These are phyloP conservation scores for Septoria petroselini DNA, from an alignment of 2,329 filamentous ascomycete genomes.

Conservation along the genomic window DNA sequence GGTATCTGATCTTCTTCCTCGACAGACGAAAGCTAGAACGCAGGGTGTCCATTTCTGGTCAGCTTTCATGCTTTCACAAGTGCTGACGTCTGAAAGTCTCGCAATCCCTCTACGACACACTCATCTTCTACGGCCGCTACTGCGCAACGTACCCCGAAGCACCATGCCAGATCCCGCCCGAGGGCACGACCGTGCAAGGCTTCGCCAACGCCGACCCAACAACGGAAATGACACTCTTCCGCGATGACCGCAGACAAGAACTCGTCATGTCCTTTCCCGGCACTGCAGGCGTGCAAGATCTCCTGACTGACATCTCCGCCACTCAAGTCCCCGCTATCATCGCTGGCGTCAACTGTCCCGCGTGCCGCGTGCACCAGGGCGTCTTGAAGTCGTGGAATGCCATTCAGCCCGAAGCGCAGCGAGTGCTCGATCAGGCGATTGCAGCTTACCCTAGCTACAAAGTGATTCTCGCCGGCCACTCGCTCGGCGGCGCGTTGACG, in stretches of 20 bases:
- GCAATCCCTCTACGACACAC: conserved; percentile 12
- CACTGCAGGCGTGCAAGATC: conserved; percentile 14
- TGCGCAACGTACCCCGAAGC: conserved; percentile 11
- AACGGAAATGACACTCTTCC: conserved; percentile 16
- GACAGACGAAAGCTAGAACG: neutral
- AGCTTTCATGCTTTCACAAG: too few species aligned
- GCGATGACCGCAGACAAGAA: conserved; percentile 10
- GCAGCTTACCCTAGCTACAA: conserved; percentile 8
- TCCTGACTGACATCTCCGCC: conserved; percentile 13
- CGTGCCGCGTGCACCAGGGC: conserved; percentile 14
- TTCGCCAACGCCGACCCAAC: conserved; percentile 14
- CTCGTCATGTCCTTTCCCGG: conserved; percentile 19
- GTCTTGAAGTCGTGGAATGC: conserved; percentile 13
- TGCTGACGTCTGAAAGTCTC: conserved; percentile 5
- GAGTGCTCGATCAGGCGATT: conserved; percentile 1
- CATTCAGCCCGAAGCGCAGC: conserved; percentile 2
- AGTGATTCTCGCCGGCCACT: conserved; percentile 14
- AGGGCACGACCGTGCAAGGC: conserved; percentile 14
- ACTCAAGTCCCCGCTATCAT: conserved; percentile 12
- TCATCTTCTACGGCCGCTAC: conserved; percentile 15
- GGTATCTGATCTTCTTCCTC: neutral
- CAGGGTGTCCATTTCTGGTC: neutral
- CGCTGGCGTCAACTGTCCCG: conserved; percentile 12
- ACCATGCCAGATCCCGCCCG: conserved; percentile 10
- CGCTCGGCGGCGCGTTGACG: conserved; percentile 13